Base-by-base conservation (phyloP, 441 rosid species). In the Erysimum cheiri region DNA sequence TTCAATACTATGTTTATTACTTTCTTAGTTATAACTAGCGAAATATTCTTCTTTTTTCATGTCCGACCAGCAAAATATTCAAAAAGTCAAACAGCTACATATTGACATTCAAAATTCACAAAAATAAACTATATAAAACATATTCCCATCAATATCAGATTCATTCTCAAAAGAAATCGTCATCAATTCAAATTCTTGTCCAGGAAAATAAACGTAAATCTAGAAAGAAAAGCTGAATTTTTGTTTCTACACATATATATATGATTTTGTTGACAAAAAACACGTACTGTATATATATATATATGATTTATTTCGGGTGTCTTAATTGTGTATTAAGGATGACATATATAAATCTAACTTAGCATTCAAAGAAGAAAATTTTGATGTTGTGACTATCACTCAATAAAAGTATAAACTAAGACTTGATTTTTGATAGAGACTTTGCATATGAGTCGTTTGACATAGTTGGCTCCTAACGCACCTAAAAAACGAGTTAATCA, bases 401-500 rank as follows among this genome's bases (percentile, higher is more conserved):
- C 4, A n/a, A 54, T 40, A 44, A 35, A 22, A 53, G 14, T 33
- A 71, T 22, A 61, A 53, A 71, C 14, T 62, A 33, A 33, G 75
- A 62, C 70, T 54, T 62, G 6, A 61, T 14, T 44, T 60, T 67
- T 43, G 37, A 60, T 41, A 52, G 55, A 41, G 31, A 71, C 39
- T 22, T 22, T 33, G 11, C 17, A 24, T 8, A 19, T 29, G 69
- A 49, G n/a, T 64, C 47, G n/a, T 50, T 32, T 43, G 4, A 57
- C 28, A 49, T 5, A n/a, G 41, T 33, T 52, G 56, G 56, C 29
- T 3, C 35, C 12, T 8, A 46, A 46, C n/a, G n/a, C n/a, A n/a
- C n/a, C 15, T 47, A 4, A 69, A 35, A 75, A 39, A 56, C 70
- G 33, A 46, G 61, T 56, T 61, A 69, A 55, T 55, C 66, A 28